Evolutionary conservation across 441 rosid genomes (phyloP).

Genomic region (Raphanus hybrid): DNA sequence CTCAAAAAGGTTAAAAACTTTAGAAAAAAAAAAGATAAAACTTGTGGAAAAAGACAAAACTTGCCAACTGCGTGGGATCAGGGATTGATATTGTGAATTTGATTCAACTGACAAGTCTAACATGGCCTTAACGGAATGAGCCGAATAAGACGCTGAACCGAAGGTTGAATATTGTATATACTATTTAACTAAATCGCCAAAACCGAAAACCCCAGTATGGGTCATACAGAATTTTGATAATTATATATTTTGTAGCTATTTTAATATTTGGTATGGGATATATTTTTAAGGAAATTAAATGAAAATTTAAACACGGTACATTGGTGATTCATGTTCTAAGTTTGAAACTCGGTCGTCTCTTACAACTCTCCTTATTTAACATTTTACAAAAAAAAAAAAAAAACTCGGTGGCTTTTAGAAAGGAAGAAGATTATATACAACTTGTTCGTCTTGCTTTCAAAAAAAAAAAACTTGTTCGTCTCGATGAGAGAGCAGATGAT

Average conservation of each 20-base stretch:
- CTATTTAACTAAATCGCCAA: not conserved
- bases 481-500: not conserved
- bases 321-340: not conserved
- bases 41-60: not conserved
- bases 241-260: not conserved
- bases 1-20: not conserved
- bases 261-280: not conserved
- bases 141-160: constrained; percentile 7
- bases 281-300: too few relatives aligned
- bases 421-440: not conserved
- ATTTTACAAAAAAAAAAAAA: too few relatives aligned
- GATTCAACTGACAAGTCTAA: not conserved
- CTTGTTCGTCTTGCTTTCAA: not conserved
- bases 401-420: too few relatives aligned
- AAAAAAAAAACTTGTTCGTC: not conserved
- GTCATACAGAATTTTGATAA: not conserved
- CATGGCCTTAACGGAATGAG: not conserved
- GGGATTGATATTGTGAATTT: not conserved
- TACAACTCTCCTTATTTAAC: too few relatives aligned
- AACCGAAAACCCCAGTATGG: not conserved
- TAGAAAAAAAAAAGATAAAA: too few relatives aligned
- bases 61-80: not conserved
- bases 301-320: not conserved
- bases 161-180: not conserved
- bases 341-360: not conserved